Conservation (phyloP, 768 basidiomycete species). For the Xerocomus brunneocitrinus region DNA sequence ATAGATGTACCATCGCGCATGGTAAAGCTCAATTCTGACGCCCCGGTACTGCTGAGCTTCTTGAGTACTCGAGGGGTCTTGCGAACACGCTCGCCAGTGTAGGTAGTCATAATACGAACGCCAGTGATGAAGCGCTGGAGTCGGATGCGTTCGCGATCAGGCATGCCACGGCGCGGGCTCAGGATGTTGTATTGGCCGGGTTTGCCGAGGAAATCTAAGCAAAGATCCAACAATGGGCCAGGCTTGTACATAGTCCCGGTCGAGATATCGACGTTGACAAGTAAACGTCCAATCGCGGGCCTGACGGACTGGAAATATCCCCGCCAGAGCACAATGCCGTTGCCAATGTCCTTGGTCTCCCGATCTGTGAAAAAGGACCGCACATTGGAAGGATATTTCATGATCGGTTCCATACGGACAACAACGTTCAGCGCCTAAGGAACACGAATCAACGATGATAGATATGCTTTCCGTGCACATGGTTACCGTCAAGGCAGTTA, state of each 20-base stretch:
- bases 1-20: constrained; percentile 51
- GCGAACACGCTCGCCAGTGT: constrained; percentile 33
- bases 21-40: constrained; percentile 50
- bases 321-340: constrained; percentile 67
- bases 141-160: constrained; percentile 48
- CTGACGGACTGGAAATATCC: constrained; percentile 80
- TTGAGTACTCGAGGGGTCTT: constrained; percentile 58
- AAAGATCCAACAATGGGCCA: constrained; percentile 55
- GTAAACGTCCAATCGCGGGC: constrained; percentile 56
- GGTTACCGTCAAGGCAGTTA: constrained; percentile 62
- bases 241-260: constrained; percentile 72
- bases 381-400: constrained; percentile 65
- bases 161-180: constrained; percentile 39
- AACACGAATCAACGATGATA: constrained; percentile 1
- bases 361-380: constrained; percentile 67
- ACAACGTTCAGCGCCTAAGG: constrained; percentile 67
- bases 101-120: constrained; percentile 44
- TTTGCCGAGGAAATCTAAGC: constrained; percentile 49
- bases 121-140: constrained; percentile 55
- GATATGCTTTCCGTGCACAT: background rate
- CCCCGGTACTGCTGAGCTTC: constrained; percentile 51
- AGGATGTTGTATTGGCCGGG: constrained; percentile 30
- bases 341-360: constrained; percentile 51
- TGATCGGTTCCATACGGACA: constrained; percentile 68
- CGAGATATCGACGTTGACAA: constrained; percentile 75